These are phyloP conservation scores for Lactifluus piperatus DNA, from an alignment of 768 basidiomycete genomes.

Conservation along the genomic window DNA sequence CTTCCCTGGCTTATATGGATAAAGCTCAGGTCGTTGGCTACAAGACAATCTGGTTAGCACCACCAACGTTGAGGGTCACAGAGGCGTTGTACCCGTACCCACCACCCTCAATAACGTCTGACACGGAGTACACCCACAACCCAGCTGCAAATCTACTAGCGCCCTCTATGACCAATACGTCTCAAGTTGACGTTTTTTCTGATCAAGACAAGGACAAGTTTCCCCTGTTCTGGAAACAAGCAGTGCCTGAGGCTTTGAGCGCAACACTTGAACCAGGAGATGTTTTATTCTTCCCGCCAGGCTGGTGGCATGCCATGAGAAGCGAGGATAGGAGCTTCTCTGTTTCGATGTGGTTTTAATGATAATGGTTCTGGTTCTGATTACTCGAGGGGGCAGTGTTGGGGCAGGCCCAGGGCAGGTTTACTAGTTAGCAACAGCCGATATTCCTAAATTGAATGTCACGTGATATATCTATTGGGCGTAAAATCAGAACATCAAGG, in stretches of 20 bases:
- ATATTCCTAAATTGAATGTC: too few species aligned
- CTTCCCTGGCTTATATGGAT: not conserved
- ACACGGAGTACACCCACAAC: slow-evolving; percentile 25
- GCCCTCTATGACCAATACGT: slow-evolving; percentile 70
- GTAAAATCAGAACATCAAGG: too few species aligned
- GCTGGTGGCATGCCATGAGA: slow-evolving; percentile 94
- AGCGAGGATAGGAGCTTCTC: slow-evolving; percentile 78
- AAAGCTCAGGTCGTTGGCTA: slow-evolving; percentile 81
- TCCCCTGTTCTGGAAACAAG: slow-evolving; percentile 47
- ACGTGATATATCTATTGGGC: not conserved
- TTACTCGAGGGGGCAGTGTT: not conserved
- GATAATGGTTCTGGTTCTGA: not conserved
- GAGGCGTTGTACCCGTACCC: slow-evolving; percentile 52
- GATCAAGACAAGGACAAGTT: slow-evolving; percentile 27
- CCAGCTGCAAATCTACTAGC: slow-evolving; percentile 33
- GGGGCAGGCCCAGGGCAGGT: too few species aligned
- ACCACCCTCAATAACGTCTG: slow-evolving; percentile 12
- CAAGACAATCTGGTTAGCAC: slow-evolving; percentile 90
- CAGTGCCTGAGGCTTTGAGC: slow-evolving; percentile 49
- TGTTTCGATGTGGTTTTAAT: slow-evolving; percentile 85
- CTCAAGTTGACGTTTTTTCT: slow-evolving; percentile 72
- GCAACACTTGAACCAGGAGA: slow-evolving; percentile 75
- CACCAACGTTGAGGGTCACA: slow-evolving; percentile 39
- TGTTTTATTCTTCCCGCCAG: slow-evolving; percentile 79
- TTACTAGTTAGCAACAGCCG: too few species aligned